Base-by-base conservation (phyloP, 2,329 filamentous ascomycete species). In the Lachnellula subtilissima region DNA sequence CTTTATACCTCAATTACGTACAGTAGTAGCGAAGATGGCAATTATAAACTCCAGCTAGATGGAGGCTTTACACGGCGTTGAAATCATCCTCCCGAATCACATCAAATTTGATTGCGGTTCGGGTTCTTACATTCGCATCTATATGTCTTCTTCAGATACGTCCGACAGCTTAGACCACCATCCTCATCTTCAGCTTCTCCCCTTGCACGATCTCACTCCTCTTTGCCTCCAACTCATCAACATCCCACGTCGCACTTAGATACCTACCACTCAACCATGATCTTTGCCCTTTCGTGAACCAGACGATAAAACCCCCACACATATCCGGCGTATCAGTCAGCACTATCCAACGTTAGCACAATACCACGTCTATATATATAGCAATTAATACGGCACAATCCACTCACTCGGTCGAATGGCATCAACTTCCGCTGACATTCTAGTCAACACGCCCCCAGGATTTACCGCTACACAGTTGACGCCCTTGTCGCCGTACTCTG, bases 371-470 rank as follows among this genome's bases (percentile, higher is more conserved):
- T 22, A 43, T 17, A 19, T 17, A 19, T 28, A 28, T 9, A 28
- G 8, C 28, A 28, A 28, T 28, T 9, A 28, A 28, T 8, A 19
- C 19, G 19, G 19, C 22, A n/a, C 19, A 45, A 45, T 17, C 37
- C 6, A 55, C 53, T 55, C 50, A 57, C 52, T 9, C 25, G 15
- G 5, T 42, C 17, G 73, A 68, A 48, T 51, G 7, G 4, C 9
- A n/a, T 19, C n/a, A 17, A 76, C 69, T 1, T 67, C 66, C n/a
- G 46, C 48, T 5, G 73, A 71, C 47, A 79, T 63, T 52, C 78
- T 75, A 0, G 77, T 79, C 64, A 67, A 67, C 2, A 79, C 70
- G 22, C 67, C 71, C 6, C 77, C 78, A 2, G 77, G 77, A 61
- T 80, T 75, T 5, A 79, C 53, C 2, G 70, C 62, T 42, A 72